phyloP scores from a whole-genome alignment of 768 basidiomycete species.

The Sistotremastrum niveocremeum region DNA sequence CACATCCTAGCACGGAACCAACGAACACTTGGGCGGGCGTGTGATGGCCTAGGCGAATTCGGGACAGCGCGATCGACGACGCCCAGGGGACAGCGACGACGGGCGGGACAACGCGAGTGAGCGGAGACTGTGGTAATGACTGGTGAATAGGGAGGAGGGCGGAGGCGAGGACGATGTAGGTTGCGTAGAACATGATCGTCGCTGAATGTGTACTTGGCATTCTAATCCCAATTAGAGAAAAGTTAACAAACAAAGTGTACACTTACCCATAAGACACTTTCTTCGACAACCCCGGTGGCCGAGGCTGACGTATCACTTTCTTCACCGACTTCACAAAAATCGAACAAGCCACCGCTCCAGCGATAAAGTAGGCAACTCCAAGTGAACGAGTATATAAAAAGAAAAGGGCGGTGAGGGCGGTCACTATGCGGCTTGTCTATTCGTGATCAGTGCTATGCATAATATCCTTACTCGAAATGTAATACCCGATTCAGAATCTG shows the following conservation, averaged over 20 bases:
- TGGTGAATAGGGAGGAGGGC: constrained; percentile 45
- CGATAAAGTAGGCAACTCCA: constrained; percentile 45
- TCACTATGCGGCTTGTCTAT: constrained; percentile 51
- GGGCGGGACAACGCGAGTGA: constrained; percentile 30
- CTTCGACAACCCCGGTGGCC: constrained; percentile 30
- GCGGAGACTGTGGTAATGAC: constrained; percentile 27
- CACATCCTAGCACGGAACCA: constrained; percentile 42
- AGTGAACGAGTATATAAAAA: constrained; percentile 50
- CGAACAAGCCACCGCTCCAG: constrained; percentile 42
- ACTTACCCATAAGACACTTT: constrained; percentile 60
- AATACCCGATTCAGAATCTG: neutral
- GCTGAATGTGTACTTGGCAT: constrained; percentile 82
- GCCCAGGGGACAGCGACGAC: constrained; percentile 44
- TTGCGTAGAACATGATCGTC: constrained; percentile 47
- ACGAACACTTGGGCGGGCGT: constrained; percentile 54
- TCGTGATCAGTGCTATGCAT: too few relatives aligned
- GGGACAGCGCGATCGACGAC: constrained; percentile 39
- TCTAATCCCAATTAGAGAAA: constrained; percentile 20
- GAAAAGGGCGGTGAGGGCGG: constrained; percentile 30
- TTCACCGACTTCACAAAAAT: constrained; percentile 40
- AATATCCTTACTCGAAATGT: constrained; percentile 1
- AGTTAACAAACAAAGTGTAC: neutral
- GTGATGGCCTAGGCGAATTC: constrained; percentile 69
- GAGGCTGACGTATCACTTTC: constrained; percentile 44
- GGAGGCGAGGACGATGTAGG: constrained; percentile 46